Evolutionary conservation across 169 alveolate species (phyloP), one percentile per base, ranked within the genome.

Genomic region (Pseudocohnilembus persalinus): DNA sequence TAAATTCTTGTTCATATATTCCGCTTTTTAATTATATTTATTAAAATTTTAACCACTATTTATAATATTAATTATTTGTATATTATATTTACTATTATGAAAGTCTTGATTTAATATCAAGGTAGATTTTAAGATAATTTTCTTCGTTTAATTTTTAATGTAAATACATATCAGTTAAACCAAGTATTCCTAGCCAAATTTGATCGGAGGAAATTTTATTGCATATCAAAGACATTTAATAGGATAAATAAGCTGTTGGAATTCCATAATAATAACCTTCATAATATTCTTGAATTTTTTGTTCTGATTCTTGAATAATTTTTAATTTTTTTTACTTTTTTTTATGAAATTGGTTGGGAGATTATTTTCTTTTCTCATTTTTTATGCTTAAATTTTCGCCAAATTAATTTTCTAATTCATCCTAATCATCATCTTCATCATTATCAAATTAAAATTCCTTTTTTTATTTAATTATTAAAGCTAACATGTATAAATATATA

Each of bases 171-270:
- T 86, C 90, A 0, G 90, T 86, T 0, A 81, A 80, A 30, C 90
- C 90, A 0, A 86, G 33, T n/a, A 86, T 86, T 16, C 87, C 85
- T 31, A 31, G 75, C 90, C 90, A 86, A 74, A 86, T 74, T 35
- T 74, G 75, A 63, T 86, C 85, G 65, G 79, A 80, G 32, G 80
- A 73, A 26, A 80, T 87, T 49, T 86, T 83, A 86, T 86, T 86
- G n/a, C 75, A 28, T 75, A 80, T 64, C 74, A 74, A 74, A n/a
- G 85, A 74, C 27, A 86, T 49, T 25, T 73, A 32, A 75, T 80
- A 86, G 73, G 80, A 76, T 15, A 81, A 33, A 31, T 74, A 73
- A 65, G 85, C 28, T 30, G 86, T 86, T 80, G 90, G 83, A 63
- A 78, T 80, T 30, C 90, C 83, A 64, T 79, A 80, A 75, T 74